Evolutionary conservation across 345 rosid genomes (phyloP).

Genomic region (Euphorbia peplus): DNA sequence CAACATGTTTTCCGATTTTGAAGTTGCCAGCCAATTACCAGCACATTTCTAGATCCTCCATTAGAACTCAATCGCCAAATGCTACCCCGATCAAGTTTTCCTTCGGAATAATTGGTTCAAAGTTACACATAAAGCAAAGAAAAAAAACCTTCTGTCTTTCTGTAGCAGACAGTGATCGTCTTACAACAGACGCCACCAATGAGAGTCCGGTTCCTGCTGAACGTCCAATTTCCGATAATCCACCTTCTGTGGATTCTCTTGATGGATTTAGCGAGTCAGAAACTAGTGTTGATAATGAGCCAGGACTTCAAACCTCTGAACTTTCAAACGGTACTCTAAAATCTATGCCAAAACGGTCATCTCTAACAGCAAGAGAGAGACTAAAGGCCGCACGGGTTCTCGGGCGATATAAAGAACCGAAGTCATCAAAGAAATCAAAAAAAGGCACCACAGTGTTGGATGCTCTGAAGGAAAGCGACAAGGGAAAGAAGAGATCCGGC

Average conservation of each 20-base stretch:
- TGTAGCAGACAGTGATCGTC: constrained; percentile 39
- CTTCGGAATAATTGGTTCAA: constrained; percentile 15
- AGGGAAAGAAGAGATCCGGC: constrained; percentile 65
- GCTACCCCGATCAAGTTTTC: constrained; percentile 19
- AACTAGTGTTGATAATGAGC: constrained; percentile 13
- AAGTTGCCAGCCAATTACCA: constrained; percentile 34
- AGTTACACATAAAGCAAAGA: constrained; percentile 23
- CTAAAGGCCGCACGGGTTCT: constrained; percentile 86
- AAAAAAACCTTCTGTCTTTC: constrained; percentile 32
- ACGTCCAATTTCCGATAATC: constrained; percentile 23
- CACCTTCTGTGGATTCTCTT: constrained; percentile 20
- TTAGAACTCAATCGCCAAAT: constrained; percentile 22
- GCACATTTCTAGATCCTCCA: constrained; percentile 24
- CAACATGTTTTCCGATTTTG: constrained; percentile 13
- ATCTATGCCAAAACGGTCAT: constrained; percentile 35
- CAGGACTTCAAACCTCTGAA: constrained; percentile 25
- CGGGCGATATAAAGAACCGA: constrained; percentile 52
- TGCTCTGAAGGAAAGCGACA: constrained; percentile 69
- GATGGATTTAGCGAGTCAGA: constrained; percentile 15
- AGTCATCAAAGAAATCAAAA: constrained; percentile 50
- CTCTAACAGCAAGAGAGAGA: constrained; percentile 82
- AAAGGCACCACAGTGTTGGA: constrained; percentile 73
- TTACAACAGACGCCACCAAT: constrained; percentile 26
- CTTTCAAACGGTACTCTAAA: constrained; percentile 18
- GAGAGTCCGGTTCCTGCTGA: constrained; percentile 25